These are phyloP conservation scores for Drechslerella dactyloides DNA, from an alignment of 2,329 filamentous ascomycete species.

Conservation along the genomic window DNA sequence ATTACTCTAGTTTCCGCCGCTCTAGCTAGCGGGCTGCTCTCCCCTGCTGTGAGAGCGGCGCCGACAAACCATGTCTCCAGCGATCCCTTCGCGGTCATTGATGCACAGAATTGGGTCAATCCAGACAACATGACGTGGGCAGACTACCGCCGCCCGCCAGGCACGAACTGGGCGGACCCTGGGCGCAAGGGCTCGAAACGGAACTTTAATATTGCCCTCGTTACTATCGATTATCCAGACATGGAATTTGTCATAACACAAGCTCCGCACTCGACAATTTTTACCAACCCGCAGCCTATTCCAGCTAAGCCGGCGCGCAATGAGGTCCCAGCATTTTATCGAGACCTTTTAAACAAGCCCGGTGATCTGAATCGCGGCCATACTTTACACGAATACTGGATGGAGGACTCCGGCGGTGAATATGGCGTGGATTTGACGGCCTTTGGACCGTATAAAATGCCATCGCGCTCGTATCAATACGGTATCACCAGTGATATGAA, in stretches of 20 bases:
- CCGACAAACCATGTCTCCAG: slow-evolving; percentile 20
- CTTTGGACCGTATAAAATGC: slow-evolving; percentile 64
- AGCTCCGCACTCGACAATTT: slow-evolving; percentile 61
- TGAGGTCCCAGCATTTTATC: slow-evolving; percentile 63
- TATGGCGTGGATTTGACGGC: slow-evolving; percentile 65
- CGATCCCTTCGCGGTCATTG: slow-evolving; percentile 63
- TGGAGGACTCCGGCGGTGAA: slow-evolving; percentile 64
- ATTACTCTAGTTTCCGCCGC: neutral
- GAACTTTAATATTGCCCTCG: slow-evolving; percentile 66
- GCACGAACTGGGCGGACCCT: slow-evolving; percentile 62
- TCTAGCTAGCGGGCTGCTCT: slow-evolving; percentile 22
- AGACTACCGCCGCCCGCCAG: slow-evolving; percentile 62
- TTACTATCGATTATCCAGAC: slow-evolving; percentile 64
- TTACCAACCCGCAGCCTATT: slow-evolving; percentile 62
- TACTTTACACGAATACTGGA: slow-evolving; percentile 67
- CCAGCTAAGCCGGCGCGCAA: slow-evolving; percentile 60
- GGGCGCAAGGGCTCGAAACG: slow-evolving; percentile 60
- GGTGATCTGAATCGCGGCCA: slow-evolving; percentile 63
- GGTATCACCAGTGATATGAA: slow-evolving; percentile 63
- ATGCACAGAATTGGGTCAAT: slow-evolving; percentile 64
- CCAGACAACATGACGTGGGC: slow-evolving; percentile 65
- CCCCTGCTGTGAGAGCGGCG: slow-evolving; percentile 1
- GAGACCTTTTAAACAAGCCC: slow-evolving; percentile 63
- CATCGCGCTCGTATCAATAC: slow-evolving; percentile 62
- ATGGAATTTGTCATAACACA: slow-evolving; percentile 62